phyloP scores from a whole-genome alignment of 1,139 yeast species.

The Taphrina confusa region DNA sequence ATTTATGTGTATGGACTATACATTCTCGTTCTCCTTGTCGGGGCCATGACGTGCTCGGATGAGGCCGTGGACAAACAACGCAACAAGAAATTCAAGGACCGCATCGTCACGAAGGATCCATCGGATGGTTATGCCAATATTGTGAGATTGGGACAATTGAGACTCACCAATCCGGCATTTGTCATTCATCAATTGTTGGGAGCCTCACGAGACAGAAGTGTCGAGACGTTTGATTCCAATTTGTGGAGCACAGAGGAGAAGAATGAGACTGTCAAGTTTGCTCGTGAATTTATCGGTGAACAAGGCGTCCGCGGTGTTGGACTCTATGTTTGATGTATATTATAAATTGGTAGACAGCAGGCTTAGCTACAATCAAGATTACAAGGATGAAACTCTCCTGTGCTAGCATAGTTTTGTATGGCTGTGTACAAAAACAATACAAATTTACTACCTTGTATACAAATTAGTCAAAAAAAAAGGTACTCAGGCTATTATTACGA shows the following conservation, averaged over 20 bases:
- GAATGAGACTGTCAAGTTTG: not conserved
- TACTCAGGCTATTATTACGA: no score
- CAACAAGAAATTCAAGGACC: not conserved
- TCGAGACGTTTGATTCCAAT: slow-evolving; percentile 7
- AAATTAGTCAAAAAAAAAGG: not conserved
- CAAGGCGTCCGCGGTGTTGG: not conserved
- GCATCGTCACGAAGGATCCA: not conserved
- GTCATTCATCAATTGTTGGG: slow-evolving; percentile 5
- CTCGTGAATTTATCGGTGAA: not conserved
- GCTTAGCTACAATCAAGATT: no score
- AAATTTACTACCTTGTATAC: not conserved
- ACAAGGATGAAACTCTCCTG: no score
- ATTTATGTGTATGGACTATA: not conserved
- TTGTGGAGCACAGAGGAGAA: not conserved
- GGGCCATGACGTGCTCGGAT: slow-evolving; percentile 5
- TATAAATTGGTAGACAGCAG: no score
- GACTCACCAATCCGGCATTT: slow-evolving; percentile 5
- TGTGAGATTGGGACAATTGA: not conserved
- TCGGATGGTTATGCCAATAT: not conserved
- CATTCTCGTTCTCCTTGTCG: not conserved
- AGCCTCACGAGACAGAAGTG: not conserved
- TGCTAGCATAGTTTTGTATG: not conserved
- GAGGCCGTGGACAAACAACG: not conserved
- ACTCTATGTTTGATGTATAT: not conserved
- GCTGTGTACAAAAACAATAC: not conserved